phyloP scores from a whole-genome alignment of 2,329 filamentous ascomycete species.

The Neocucurbitaria cava region DNA sequence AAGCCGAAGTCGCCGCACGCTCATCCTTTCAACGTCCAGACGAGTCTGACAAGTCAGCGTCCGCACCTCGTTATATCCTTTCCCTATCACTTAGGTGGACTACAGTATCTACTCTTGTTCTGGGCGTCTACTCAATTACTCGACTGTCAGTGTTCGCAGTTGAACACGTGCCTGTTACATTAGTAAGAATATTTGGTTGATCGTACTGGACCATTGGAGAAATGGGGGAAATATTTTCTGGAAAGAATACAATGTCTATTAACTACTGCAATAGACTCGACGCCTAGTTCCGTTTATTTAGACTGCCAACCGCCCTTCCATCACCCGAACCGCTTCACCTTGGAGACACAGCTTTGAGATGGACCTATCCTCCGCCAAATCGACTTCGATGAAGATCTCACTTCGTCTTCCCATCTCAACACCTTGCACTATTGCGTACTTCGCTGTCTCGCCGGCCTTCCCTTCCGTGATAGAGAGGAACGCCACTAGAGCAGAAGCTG shows the following conservation, averaged over 20 bases:
- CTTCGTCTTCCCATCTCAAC: slow-evolving; percentile 61
- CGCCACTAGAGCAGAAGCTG: slow-evolving; percentile 55
- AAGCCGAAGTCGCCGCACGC: slow-evolving; percentile 10
- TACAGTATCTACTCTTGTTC: background rate
- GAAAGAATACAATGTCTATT: background rate
- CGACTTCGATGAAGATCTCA: slow-evolving; percentile 57
- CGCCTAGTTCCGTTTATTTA: slow-evolving; percentile 10
- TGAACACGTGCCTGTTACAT: background rate
- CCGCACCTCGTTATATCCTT: background rate
- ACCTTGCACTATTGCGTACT: slow-evolving; percentile 57
- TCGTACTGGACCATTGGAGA: background rate
- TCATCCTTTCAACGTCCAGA: slow-evolving; percentile 1
- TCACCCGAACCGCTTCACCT: slow-evolving; percentile 53
- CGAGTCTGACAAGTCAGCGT: background rate
- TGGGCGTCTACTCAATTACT: background rate
- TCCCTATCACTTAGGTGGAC: background rate
- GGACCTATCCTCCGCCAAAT: slow-evolving; percentile 44
- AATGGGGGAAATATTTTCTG: background rate
- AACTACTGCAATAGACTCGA: background rate
- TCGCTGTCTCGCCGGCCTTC: slow-evolving; percentile 37
- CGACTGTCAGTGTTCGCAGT: background rate
- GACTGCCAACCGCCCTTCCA: slow-evolving; percentile 39
- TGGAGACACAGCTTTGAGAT: slow-evolving; percentile 53
- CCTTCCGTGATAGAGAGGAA: slow-evolving; percentile 54
- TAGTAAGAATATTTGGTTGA: background rate